Conservation (phyloP, 1,284 basidiomycete species). For the Cutaneotrichosporon daszewskae region DNA sequence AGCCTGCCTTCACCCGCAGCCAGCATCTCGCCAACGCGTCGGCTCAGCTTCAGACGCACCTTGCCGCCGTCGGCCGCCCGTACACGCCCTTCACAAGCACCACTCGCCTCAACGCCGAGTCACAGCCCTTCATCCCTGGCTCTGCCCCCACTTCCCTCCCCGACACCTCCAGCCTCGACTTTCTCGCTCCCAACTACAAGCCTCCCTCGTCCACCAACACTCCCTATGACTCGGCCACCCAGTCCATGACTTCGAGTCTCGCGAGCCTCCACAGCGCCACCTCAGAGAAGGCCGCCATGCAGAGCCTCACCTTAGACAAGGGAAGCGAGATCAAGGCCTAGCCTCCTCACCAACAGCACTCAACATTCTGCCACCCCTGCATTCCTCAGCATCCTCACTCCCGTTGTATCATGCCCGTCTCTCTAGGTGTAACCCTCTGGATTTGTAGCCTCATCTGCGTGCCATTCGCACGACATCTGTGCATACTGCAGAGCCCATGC, state of each 20-base stretch:
- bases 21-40: no score
- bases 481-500: constrained; percentile 13
- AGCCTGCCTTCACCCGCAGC: no score
- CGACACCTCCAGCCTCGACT: not conserved
- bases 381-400: not conserved
- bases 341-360: no score
- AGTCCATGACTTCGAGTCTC: no score
- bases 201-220: not conserved
- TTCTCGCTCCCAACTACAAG: not conserved
- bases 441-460: no score
- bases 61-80: not conserved
- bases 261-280: no score
- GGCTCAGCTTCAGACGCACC: not conserved
- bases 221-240: not conserved
- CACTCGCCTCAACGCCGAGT: constrained; percentile 20
- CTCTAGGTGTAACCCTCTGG: no score
- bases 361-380: not conserved
- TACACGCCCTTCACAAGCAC: not conserved
- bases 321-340: no score
- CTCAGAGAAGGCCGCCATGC: no score
- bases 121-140: constrained; percentile 23
- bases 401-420: not conserved
- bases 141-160: not conserved
- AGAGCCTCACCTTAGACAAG: no score
- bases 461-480: not conserved